phyloP scores from a whole-genome alignment of 148 eudicot species.

The Arbutus unedo region DNA sequence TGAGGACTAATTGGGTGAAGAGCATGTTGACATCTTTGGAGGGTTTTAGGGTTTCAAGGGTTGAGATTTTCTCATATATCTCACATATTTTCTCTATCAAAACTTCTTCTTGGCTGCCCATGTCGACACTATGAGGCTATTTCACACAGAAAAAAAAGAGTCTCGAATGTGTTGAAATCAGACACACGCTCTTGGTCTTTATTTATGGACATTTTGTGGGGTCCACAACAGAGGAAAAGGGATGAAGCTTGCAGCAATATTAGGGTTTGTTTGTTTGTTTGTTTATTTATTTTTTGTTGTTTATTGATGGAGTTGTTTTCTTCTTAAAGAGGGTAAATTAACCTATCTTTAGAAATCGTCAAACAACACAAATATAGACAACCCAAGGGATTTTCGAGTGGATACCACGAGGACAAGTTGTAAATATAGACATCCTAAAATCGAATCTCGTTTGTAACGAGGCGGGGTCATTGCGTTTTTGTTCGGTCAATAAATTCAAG shows the following conservation, averaged over 20 bases:
- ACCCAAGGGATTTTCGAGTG: too few species aligned
- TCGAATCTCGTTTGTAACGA: too few species aligned
- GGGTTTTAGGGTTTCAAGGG: slow-evolving; percentile 50
- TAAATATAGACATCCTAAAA: too few species aligned
- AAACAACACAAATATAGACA: too few species aligned
- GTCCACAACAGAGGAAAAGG: neutral
- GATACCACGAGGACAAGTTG: too few species aligned
- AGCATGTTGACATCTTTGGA: slow-evolving; percentile 50
- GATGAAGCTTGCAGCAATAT: neutral
- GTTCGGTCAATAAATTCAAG: too few species aligned
- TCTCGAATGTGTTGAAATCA: neutral
- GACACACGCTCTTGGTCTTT: neutral
- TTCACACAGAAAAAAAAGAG: too few species aligned
- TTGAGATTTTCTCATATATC: slow-evolving; percentile 49
- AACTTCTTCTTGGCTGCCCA: slow-evolving; percentile 47
- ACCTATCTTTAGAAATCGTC: too few species aligned
- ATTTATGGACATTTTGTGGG: neutral
- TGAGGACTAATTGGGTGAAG: slow-evolving; percentile 59
- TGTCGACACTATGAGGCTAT: slow-evolving; percentile 30
- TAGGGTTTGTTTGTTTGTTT: slow-evolving; percentile 7
- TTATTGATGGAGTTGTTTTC: neutral
- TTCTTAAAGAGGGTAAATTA: too few species aligned
- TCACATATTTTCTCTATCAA: slow-evolving; percentile 37
- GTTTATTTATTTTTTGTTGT: too few species aligned
- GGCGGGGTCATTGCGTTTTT: too few species aligned